A percentile compares a stretch with the other conserved stretches of the same genome.
Evolutionary conservation across 768 basidiomycete genomes (phyloP).

Genomic region (Leccinum broughii): DNA sequence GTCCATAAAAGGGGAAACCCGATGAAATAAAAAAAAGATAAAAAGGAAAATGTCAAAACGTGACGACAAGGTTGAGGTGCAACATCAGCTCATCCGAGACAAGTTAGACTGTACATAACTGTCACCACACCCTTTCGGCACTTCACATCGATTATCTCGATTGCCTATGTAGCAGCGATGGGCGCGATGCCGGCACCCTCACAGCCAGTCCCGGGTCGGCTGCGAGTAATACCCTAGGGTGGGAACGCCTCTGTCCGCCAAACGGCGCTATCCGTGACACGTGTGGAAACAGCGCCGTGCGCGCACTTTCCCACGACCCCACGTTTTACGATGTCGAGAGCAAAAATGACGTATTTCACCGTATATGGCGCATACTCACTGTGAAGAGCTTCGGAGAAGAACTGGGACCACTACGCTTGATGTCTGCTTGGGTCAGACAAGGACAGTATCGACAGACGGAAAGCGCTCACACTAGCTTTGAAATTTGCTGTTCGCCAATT

Average conservation of each 20-base stretch:
- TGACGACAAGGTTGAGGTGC: conserved; percentile 21
- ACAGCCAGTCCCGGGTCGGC: conserved; percentile 9
- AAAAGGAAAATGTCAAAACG: conserved; percentile 19
- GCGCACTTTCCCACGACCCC: conserved; percentile 39
- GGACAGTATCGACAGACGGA: not conserved
- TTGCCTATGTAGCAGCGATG: not conserved
- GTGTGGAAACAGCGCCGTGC: conserved; percentile 16
- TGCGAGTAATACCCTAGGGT: not conserved
- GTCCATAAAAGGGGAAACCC: conserved; percentile 18
- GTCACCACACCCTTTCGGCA: conserved; percentile 11
- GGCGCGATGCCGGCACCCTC: conserved; percentile 23
- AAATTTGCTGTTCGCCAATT: conserved; percentile 11
- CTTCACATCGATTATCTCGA: conserved; percentile 16
- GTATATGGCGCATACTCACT: conserved; percentile 23
- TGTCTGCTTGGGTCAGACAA: conserved; percentile 13
- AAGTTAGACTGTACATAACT: conserved; percentile 17
- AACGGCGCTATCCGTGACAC: conserved; percentile 10
- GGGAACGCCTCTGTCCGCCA: conserved; percentile 6
- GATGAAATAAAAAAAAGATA: conserved; percentile 12
- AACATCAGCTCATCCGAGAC: conserved; percentile 30
- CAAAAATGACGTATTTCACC: conserved; percentile 29
- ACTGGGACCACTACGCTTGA: not conserved
- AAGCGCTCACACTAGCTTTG: conserved; percentile 17
- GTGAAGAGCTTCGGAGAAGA: conserved; percentile 6
- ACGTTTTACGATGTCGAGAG: conserved; percentile 40